Evolutionary conservation across 345 rosid species (phyloP).

Genomic region (Luvunga scandens): DNA sequence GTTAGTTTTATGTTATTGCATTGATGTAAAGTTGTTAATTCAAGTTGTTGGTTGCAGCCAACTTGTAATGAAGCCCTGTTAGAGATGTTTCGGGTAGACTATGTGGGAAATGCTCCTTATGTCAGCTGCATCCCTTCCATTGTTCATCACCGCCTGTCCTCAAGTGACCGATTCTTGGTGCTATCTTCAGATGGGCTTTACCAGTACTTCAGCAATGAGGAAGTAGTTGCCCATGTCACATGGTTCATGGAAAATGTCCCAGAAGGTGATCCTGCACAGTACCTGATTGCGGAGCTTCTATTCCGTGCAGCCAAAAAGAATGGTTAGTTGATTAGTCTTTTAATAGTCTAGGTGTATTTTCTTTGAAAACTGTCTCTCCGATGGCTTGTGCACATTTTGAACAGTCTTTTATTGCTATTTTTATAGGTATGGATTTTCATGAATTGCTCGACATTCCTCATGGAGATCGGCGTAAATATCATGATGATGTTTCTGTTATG

Average conservation of each 20-base stretch:
- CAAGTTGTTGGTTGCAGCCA: slow-evolving; percentile 52
- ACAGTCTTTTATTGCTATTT: background rate
- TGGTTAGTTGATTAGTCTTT: slow-evolving; percentile 42
- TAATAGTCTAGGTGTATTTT: background rate
- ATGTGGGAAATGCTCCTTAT: slow-evolving; percentile 73
- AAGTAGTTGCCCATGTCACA: slow-evolving; percentile 90
- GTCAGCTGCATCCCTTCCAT: slow-evolving; percentile 75
- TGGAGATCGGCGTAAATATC: slow-evolving; percentile 93
- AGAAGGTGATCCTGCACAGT: slow-evolving; percentile 96
- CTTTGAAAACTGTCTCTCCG: too few relatives aligned
- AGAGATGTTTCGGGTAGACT: slow-evolving; percentile 70
- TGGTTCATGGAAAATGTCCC: slow-evolving; percentile 99
- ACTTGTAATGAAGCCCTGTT: slow-evolving; percentile 81
- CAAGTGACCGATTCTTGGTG: slow-evolving; percentile 84
- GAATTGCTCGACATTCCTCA: slow-evolving; percentile 89
- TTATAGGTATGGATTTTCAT: slow-evolving; percentile 91
- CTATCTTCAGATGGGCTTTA: slow-evolving; percentile 93
- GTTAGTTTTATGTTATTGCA: background rate
- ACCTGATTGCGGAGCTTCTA: slow-evolving; percentile 86
- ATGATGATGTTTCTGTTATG: slow-evolving; percentile 95
- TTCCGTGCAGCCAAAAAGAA: slow-evolving; percentile 96
- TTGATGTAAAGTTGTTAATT: slow-evolving; percentile 14
- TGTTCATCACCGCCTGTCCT: slow-evolving; percentile 79
- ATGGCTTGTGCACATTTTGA: too few relatives aligned
- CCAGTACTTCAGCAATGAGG: slow-evolving; percentile 94